Evolutionary conservation across 495 filamentous ascomycete genomes (phyloP).

Genomic region (Neurospora sp.): DNA sequence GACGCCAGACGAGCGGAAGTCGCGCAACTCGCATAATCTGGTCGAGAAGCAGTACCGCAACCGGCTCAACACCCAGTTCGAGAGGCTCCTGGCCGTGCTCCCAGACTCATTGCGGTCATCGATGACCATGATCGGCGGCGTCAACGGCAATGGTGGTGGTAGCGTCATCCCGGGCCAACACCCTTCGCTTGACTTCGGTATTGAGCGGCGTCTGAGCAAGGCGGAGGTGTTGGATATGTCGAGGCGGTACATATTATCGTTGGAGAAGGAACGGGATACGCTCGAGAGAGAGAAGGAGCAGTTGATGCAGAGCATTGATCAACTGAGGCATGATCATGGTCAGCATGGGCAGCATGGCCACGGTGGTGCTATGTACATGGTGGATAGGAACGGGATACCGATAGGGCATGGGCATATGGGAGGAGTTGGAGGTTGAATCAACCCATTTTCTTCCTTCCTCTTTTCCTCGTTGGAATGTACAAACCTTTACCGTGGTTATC

Average conservation of each 20-base stretch:
- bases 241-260: slow-evolving; percentile 27
- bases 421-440: background rate
- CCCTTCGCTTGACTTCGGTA: slow-evolving; percentile 13
- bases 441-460: too few species aligned
- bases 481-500: too few species aligned
- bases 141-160: background rate
- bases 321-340: slow-evolving; percentile 7
- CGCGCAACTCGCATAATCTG: slow-evolving; percentile 34
- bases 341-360: background rate
- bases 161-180: background rate
- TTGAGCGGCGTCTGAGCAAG: slow-evolving; percentile 34
- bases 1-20: slow-evolving; percentile 28
- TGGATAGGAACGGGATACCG: background rate
- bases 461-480: too few species aligned
- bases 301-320: slow-evolving; percentile 19
- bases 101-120: slow-evolving; percentile 25
- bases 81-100: slow-evolving; percentile 31
- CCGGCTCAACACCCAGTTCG: slow-evolving; percentile 36
- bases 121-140: slow-evolving; percentile 11
- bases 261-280: slow-evolving; percentile 27
- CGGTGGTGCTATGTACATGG: background rate
- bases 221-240: slow-evolving; percentile 39
- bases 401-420: background rate
- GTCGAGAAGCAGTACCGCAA: slow-evolving; percentile 43
- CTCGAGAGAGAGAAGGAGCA: slow-evolving; percentile 28